Evolutionary conservation across 2,329 filamentous ascomycete genomes (phyloP).

Genomic region (Penicillium brasilianum): DNA sequence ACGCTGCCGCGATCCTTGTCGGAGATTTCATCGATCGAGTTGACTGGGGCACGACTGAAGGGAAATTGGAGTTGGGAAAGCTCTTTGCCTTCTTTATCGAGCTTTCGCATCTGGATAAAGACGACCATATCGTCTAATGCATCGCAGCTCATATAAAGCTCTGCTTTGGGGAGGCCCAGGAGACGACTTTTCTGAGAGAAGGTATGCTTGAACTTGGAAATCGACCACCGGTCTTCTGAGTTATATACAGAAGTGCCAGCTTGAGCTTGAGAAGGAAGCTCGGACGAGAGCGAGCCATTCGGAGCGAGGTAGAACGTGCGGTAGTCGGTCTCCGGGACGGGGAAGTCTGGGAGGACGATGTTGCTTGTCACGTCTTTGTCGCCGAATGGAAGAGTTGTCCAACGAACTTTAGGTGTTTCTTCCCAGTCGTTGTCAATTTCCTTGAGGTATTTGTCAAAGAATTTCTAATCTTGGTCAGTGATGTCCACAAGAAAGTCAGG

Average conservation of each 20-base stretch:
- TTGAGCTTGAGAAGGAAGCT: not conserved
- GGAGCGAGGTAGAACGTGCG: constrained; percentile 36
- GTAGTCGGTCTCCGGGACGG: constrained; percentile 42
- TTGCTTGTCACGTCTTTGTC: constrained; percentile 35
- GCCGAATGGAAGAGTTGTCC: constrained; percentile 48
- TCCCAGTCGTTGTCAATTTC: constrained; percentile 53
- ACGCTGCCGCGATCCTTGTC: constrained; percentile 46
- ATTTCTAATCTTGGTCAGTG: constrained; percentile 25
- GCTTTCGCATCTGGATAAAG: constrained; percentile 53
- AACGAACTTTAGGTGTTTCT: constrained; percentile 52
- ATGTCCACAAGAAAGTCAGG: not conserved
- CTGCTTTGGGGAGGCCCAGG: constrained; percentile 54
- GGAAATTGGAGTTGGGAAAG: constrained; percentile 53
- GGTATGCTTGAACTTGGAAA: constrained; percentile 45
- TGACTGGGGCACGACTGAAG: constrained; percentile 37
- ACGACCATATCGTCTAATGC: constrained; percentile 52
- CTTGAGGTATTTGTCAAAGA: constrained; percentile 55
- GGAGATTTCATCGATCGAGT: constrained; percentile 33
- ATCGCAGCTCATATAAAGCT: constrained; percentile 52
- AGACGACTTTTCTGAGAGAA: constrained; percentile 48
- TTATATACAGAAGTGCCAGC: constrained; percentile 35
- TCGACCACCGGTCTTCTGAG: constrained; percentile 32
- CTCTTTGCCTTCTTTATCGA: constrained; percentile 49
- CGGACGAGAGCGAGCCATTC: constrained; percentile 11
- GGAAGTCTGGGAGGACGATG: constrained; percentile 42